Evolutionary conservation across 1,139 yeast genomes (phyloP).

Genomic region (Insectozyma bohioensis): DNA sequence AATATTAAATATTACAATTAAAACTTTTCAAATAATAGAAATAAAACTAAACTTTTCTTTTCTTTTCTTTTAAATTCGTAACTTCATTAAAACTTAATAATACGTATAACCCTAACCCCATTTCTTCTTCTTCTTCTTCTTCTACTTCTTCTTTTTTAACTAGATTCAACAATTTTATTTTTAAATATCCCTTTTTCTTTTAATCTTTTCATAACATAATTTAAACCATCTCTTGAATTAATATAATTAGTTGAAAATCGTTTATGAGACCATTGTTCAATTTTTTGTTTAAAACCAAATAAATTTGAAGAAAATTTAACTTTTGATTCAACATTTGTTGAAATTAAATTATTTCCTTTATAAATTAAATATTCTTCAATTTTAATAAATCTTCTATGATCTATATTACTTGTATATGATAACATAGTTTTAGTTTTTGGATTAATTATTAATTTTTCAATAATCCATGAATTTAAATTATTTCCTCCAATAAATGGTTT

Average conservation of each 20-base stretch:
- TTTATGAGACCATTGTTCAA: slow-evolving; percentile 80
- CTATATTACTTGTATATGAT: slow-evolving; percentile 82
- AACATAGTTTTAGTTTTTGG: slow-evolving; percentile 55
- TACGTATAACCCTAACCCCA: background rate
- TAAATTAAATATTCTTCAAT: slow-evolving; percentile 76
- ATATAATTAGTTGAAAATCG: slow-evolving; percentile 67
- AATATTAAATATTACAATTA: too few species aligned
- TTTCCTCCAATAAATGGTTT: slow-evolving; percentile 68
- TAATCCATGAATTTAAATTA: slow-evolving; percentile 76
- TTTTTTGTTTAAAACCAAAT: slow-evolving; percentile 64
- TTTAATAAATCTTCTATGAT: slow-evolving; percentile 75
- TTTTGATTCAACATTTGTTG: slow-evolving; percentile 37
- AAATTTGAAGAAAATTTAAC: slow-evolving; percentile 79
- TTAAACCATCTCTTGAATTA: slow-evolving; percentile 71
- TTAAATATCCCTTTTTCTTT: slow-evolving; percentile 24
- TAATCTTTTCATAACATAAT: slow-evolving; percentile 66
- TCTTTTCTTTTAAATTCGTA: background rate
- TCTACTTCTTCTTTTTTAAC: slow-evolving; percentile 4
- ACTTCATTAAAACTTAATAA: slow-evolving; percentile 1
- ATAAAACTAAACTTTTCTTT: too few species aligned
- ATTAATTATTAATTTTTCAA: slow-evolving; percentile 78
- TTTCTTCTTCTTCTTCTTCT: background rate
- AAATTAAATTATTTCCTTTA: slow-evolving; percentile 13
- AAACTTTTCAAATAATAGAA: too few species aligned
- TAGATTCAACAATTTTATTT: too few species aligned